Evolutionary conservation across 1,284 basidiomycete species (phyloP), one percentile per base, ranked within the genome.

Genomic region (Sphaerobolus stellatus): DNA sequence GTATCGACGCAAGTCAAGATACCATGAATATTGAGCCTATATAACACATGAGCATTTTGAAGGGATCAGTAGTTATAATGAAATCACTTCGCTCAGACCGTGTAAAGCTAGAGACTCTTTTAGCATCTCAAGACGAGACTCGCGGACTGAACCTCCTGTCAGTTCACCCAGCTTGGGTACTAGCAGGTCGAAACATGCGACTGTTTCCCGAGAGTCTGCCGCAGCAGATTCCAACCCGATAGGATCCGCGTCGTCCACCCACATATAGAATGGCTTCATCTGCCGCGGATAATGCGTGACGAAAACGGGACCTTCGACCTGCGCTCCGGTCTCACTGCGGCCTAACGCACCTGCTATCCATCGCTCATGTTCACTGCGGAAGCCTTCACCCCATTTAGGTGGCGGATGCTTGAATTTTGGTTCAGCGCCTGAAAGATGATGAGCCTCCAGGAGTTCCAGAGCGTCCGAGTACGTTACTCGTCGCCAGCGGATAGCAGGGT

Each of bases 241-340:
- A n/a, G n/a, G n/a, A n/a, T n/a, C n/a, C n/a, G n/a, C n/a, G 48
- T 64, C 69, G 65, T 88, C 88, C 34, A 68, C 64, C 30, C 90
- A 86, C 97, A 98, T 98, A 74, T 99, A 99, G 73, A 98, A 99
- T 7, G 97, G 93, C 70, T 99, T 99, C 59, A 91, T 70, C 0
- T 62, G 30, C 1, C 76, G 72, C 0, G 96, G 96, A 68, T 98
- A 99, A 68, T 96, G 84, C 4, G 87, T 92, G 43, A 99, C 88
- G 66, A 98, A 98, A 1, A 95, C 80, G 0, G 97, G 96, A 0
- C 86, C 87, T 22, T 74, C 67, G 51, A 82, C 67, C 48, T 6
- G 33, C 6, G 16, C n/a, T 22, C 27, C 2, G 13, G 28, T 7
- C 9, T 7, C 27, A 25, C 41, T 40, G 13, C 33, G 33, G 14